A percentile compares a stretch with the other conserved stretches of the same genome.
Evolutionary conservation across 1,284 basidiomycete species (phyloP).

Genomic region (Trichosporon sp.): DNA sequence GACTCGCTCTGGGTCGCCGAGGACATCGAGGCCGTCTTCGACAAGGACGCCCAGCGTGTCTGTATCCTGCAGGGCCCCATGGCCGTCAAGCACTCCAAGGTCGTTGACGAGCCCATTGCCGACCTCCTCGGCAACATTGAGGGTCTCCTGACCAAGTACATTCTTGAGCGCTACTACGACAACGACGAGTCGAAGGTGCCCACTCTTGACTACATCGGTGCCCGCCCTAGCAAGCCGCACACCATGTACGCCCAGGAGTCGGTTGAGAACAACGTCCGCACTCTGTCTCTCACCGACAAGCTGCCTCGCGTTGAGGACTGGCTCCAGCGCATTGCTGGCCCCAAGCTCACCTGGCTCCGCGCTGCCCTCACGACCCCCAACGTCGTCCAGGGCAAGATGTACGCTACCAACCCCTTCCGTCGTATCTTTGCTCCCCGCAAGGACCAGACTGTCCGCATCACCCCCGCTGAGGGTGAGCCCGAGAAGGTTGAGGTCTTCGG

Average conservation of each 20-base stretch:
- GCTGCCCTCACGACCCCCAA: conserved; percentile 77
- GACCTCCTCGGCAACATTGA: conserved; percentile 87
- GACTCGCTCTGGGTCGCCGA: conserved; percentile 97
- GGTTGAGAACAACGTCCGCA: conserved; percentile 53
- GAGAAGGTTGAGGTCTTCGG: conserved; percentile 63
- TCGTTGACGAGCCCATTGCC: conserved; percentile 89
- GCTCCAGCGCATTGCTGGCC: conserved; percentile 79
- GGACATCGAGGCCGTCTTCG: conserved; percentile 97
- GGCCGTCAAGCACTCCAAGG: conserved; percentile 77
- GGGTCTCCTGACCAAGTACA: conserved; percentile 65
- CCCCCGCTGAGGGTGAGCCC: conserved; percentile 47
- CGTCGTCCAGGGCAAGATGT: conserved; percentile 75
- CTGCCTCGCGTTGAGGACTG: conserved; percentile 65
- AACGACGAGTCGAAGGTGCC: conserved; percentile 77
- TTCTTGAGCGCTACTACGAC: conserved; percentile 74
- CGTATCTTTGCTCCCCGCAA: conserved; percentile 77
- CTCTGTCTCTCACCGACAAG: conserved; percentile 56
- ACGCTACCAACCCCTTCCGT: conserved; percentile 83
- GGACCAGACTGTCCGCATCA: conserved; percentile 69
- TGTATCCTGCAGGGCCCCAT: conserved; percentile 97
- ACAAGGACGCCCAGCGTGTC: conserved; percentile 95
- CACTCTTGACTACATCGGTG: conserved; percentile 76
- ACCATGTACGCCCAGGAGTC: conserved; percentile 52
- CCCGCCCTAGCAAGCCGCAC: conserved; percentile 50
- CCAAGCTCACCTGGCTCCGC: conserved; percentile 74